Base-by-base conservation (phyloP, 371 early-diverging fungal species). In the Nosema muscidifuracis region DNA sequence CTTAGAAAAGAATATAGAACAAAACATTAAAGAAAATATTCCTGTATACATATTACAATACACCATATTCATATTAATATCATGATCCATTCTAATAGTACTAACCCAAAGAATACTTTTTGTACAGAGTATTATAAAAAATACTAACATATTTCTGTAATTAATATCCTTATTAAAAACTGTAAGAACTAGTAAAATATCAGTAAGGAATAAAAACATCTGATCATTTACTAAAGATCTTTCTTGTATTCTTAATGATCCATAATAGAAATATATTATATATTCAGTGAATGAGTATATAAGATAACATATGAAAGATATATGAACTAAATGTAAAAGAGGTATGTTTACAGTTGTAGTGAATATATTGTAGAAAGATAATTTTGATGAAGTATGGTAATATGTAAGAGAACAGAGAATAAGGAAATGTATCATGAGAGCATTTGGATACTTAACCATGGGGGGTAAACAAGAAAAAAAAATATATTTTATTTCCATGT, bases 321-420 rank as follows among this genome's bases (percentile, higher is more conserved):
- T 64, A 24, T 79, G 76, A 9, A 80, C 51, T 38, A 83, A 67
- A 64, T 83, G 83, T 24, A 79, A 63, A 15, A 75, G 30, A 47
- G 76, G 74, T 13, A 24, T 76, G 4, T 67, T 68, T 7, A 66
- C 67, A 36, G 71, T 67, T 1, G 66, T 62, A 7, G 67, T 55
- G 2, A 75, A 53, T 18, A 67, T 24, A 18, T 38, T 50, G 51
- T 76, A 81, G 15, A 78, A 31, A 16, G 53, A 40, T 40, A 36
- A 20, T 16, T 1, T 1, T 2, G 16, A 3, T 18, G 26, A 22
- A 2, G 2, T 16, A n/a, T n/a, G n/a, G 36, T 33, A 33, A 34
- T 3, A 31, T 12, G 60, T 34, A 26, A 53, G 55, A 7, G 18
- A 6, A 53, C 3, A 4, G 20, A 47, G 13, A 47, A 47, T 20